Base-by-base conservation (phyloP, 805 yeast genomes). In the Isabelozyma pseudorhagii region DNA sequence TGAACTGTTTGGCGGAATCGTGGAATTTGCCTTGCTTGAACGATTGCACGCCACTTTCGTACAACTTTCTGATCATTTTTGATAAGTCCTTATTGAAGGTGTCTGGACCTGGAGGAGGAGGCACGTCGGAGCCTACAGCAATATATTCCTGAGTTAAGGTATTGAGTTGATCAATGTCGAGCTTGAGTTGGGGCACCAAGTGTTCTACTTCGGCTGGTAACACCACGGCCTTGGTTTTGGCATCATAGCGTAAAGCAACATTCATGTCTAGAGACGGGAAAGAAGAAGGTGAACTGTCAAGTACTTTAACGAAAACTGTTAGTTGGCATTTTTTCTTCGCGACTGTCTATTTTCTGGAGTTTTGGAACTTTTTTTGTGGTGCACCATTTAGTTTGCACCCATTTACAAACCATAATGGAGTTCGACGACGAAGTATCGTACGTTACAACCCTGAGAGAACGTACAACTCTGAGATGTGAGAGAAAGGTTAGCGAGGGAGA, bases 1-100 rank as follows among this genome's bases (percentile, higher is more conserved):
- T 63, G 56, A 85, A 80, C 57, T 83, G 85, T 59, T 83, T 84
- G 39, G 79, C 77, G 1, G 90, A 84, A 10, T 84, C 91, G 3
- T 68, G 69, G 52, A 75, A 75, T 58, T 83, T 81, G 27, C 74
- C 76, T 25, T 72, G 71, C 56, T 81, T 80, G 68, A 87, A 78
- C 5, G 83, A 68, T 41, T 70, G 76, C 4, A 83, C 77, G 2
- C 89, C 91, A 14, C 83, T 72, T 47, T 81, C 87, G 57, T 85
- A 84, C 59, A 86, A 69, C 58, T 83, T 84, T 56, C 79, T 83
- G 51, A 85, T 76, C 81, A 84, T 75, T 50, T 79, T 75, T n/a
- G 82, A 56, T 64, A 79, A 52, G 59, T 80, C 75, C 66, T 79
- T 68, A 72, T 84, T 72, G 79, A 81, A 75, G 60, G 77, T 60